Evolutionary conservation across 2,329 filamentous ascomycete species (phyloP).

Genomic region (Fusarium humuli): DNA sequence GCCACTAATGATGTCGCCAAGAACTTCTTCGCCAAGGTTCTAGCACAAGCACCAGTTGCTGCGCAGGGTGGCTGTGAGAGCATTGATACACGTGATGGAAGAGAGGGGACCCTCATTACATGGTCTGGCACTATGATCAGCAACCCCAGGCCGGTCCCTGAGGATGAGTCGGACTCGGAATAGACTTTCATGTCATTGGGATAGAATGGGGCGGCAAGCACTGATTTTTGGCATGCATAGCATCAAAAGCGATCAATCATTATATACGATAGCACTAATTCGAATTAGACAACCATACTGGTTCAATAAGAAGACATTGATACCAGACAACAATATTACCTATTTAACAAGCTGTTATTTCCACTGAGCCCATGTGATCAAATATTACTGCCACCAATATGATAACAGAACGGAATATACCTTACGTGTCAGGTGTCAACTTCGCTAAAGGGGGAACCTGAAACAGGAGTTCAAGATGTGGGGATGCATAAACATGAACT

Average conservation of each 20-base stretch:
- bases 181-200: neutral
- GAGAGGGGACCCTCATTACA: conserved; percentile 15
- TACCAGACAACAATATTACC: neutral
- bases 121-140: conserved; percentile 20
- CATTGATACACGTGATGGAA: conserved; percentile 28
- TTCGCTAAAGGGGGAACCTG: neutral
- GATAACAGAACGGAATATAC: neutral
- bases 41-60: conserved; percentile 22
- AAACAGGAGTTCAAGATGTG: conserved; percentile 4
- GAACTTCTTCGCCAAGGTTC: conserved; percentile 29
- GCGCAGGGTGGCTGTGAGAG: conserved; percentile 30
- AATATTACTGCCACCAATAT: neutral
- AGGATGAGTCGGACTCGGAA: conserved; percentile 16
- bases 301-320: neutral
- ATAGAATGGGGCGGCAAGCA: neutral
- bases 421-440: neutral
- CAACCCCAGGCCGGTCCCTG: conserved; percentile 6
- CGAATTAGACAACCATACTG: neutral
- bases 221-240: neutral
- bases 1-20: conserved; percentile 20
- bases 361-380: neutral
- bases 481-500: neutral
- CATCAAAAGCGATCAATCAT: conserved; percentile 18
- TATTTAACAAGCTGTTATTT: neutral
- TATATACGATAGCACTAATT: conserved; percentile 1